Conservation (phyloP, 495 filamentous ascomycete genomes). For the Terfezia boudieri region DNA sequence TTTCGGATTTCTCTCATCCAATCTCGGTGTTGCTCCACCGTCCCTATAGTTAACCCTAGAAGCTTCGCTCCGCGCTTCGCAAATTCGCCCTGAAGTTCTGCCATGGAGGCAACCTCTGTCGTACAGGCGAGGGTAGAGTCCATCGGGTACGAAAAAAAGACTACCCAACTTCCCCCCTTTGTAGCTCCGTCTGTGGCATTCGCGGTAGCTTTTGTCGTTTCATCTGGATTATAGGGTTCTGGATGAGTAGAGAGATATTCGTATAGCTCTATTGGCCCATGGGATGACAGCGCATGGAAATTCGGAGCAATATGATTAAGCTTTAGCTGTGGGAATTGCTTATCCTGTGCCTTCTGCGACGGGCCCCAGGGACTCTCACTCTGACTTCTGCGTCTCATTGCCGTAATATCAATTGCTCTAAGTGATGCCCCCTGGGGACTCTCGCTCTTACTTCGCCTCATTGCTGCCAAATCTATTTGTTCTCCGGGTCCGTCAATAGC, state of each 20-base stretch:
- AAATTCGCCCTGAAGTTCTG: slow-evolving; percentile 39
- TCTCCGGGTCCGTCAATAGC: background rate
- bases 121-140: slow-evolving; percentile 54
- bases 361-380: background rate
- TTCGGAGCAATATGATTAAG: slow-evolving; percentile 40
- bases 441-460: no score
- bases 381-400: no score
- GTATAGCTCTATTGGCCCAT: slow-evolving; percentile 45
- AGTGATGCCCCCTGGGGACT: background rate
- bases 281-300: slow-evolving; percentile 41
- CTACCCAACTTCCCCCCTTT: slow-evolving; percentile 30
- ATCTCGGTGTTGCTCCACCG: slow-evolving; percentile 31
- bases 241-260: slow-evolving; percentile 11
- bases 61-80: slow-evolving; percentile 40
- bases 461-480: background rate
- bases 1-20: slow-evolving; percentile 51
- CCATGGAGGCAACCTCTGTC: slow-evolving; percentile 46
- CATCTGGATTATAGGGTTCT: no score
- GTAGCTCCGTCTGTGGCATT: no score
- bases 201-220: no score
- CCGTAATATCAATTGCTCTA: no score
- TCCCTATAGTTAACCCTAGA: slow-evolving; percentile 43
- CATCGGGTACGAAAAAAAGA: slow-evolving; percentile 47
- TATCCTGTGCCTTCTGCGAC: background rate
- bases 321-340: slow-evolving; percentile 28